Evolutionary conservation across 2,329 filamentous ascomycete species (phyloP).

Genomic region (Parafenestella ontariensis): DNA sequence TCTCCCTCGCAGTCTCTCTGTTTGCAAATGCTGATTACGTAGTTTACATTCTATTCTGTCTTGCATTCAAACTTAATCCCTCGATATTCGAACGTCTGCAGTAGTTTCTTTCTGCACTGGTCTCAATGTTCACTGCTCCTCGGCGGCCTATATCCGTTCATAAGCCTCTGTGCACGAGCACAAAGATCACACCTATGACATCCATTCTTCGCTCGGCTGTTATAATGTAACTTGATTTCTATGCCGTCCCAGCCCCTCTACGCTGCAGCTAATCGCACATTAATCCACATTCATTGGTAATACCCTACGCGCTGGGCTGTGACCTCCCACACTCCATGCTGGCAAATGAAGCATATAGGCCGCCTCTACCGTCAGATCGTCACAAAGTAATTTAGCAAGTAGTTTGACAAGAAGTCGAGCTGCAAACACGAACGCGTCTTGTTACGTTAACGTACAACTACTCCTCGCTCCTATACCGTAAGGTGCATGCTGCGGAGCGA

Average conservation of each 20-base stretch:
- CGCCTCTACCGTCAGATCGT: neutral
- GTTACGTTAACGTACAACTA: neutral
- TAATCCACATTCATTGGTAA: conserved; percentile 32
- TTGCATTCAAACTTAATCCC: conserved; percentile 3
- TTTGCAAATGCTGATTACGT: conserved; percentile 1
- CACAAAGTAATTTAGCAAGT: neutral
- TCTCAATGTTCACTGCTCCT: conserved; percentile 12
- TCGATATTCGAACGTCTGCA: neutral
- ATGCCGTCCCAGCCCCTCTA: conserved; percentile 46
- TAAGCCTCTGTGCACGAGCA: conserved; percentile 40
- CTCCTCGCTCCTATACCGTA: neutral
- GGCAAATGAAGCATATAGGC: conserved; percentile 13
- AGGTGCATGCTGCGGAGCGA: neutral
- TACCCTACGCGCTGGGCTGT: conserved; percentile 26
- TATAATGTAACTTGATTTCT: conserved; percentile 34
- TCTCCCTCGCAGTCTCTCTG: conserved; percentile 17
- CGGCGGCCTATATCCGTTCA: conserved; percentile 24
- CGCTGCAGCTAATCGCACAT: conserved; percentile 34
- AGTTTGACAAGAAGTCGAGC: neutral
- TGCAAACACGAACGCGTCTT: neutral
- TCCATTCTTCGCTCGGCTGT: conserved; percentile 39
- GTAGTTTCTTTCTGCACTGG: neutral
- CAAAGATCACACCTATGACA: conserved; percentile 31
- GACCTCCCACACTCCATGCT: conserved; percentile 16
- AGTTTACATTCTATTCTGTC: conserved; percentile 1